Base-by-base conservation (phyloP, 495 filamentous ascomycete genomes). In the Xylaria intraflava region DNA sequence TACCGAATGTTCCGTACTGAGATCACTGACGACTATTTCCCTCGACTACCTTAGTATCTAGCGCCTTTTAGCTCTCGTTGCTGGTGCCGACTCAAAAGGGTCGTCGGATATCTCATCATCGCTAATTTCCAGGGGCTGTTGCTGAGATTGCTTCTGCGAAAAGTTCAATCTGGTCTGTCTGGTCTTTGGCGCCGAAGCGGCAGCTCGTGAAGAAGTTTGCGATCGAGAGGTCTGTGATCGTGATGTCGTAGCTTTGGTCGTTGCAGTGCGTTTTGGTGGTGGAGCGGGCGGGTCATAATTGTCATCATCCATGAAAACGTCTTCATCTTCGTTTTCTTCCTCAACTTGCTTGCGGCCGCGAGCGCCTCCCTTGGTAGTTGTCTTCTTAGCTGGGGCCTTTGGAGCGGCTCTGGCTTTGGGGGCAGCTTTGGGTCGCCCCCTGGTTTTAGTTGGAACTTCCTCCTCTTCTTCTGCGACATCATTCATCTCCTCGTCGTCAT, bases 61-160 rank as follows among this genome's bases (percentile, higher is more conserved):
- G 20, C 64, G 62, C 10, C 56, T 56, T 29, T 58, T 56, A 9
- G 35, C 61, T 50, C 70, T 62, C 24, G 67, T 65, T 6, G 64
- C 46, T 1, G 75, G 75, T 49, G 72, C 69, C 10, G 70, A 61
- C 67, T 93, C 89, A 70, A 94, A 93, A 1, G 86, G 89, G 72
- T 95, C 90, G 51, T 86, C 85, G 1, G 80, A 83, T 5, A 89
- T 88, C 52, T 86, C 87, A 60, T 90, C 88, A 56, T 88, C 86
- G 54, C 89, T 83, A 51, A 86, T 78, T 58, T 85, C 76, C 63
- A 68, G 67, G 49, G 62, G 58, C n/a, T 61, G 71, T 68, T 70
- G 71, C 66, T 69, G 67, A 39, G 63, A 39, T 62, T 65, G 69
- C 59, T 65, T 72, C 59, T 80, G 78, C 7, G 81, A 80, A 62